A percentile compares a stretch with the other conserved stretches of the same genome.
These are phyloP conservation scores for Erythrophleum ivorense DNA, from an alignment of 331 rosid genomes.

Conservation along the genomic window DNA sequence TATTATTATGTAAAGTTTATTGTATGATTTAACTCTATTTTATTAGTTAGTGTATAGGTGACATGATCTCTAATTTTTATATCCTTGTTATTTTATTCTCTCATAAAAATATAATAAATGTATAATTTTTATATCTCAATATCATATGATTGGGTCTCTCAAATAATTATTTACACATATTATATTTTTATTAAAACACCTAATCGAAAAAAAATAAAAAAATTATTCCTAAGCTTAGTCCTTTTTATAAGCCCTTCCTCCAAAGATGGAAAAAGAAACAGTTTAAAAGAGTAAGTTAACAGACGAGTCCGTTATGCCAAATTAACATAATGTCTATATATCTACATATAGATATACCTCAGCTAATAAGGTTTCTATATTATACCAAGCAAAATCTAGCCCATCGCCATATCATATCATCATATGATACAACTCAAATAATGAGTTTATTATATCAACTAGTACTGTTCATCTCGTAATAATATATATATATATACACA, in stretches of 20 bases:
- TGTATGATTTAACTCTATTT: too few relatives aligned
- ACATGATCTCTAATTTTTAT: too few relatives aligned
- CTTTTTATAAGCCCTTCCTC: neutral
- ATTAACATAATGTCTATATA: neutral
- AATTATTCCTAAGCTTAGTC: neutral
- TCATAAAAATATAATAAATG: neutral
- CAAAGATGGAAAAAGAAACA: neutral
- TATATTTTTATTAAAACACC: neutral
- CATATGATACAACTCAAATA: too few relatives aligned
- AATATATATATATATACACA: too few relatives aligned
- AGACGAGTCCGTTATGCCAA: neutral
- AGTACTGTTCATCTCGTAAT: too few relatives aligned
- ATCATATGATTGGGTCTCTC: neutral
- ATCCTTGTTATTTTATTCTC: neutral
- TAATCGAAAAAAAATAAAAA: neutral
- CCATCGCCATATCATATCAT: too few relatives aligned
- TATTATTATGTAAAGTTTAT: too few relatives aligned
- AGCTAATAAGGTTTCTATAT: too few relatives aligned
- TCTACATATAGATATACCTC: too few relatives aligned
- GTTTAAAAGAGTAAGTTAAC: neutral
- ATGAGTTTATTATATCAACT: too few relatives aligned
- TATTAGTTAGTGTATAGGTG: too few relatives aligned
- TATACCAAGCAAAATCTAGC: too few relatives aligned
- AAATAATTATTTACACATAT: neutral
- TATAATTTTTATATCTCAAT: neutral